A percentile compares a stretch with the other conserved stretches of the same genome.
Conservation (phyloP, 306 rosid genomes). For the Acacia crassicarpa region DNA sequence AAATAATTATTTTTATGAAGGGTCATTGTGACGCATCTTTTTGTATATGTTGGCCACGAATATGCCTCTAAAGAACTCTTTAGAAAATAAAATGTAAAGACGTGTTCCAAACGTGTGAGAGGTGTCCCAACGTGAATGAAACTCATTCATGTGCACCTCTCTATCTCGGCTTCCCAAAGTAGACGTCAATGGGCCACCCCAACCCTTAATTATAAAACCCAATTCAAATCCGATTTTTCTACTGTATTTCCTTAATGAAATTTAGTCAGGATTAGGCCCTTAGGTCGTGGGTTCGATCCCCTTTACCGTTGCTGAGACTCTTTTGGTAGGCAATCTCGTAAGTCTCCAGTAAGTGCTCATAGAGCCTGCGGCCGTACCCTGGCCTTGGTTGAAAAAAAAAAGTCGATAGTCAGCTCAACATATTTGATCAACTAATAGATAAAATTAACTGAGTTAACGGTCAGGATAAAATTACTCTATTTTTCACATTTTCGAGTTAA, state of each 20-base stretch:
- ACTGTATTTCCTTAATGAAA: not conserved
- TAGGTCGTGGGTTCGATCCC: too few relatives aligned
- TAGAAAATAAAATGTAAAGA: not conserved
- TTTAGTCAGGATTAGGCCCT: too few relatives aligned
- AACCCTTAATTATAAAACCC: not conserved
- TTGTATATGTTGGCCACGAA: not conserved
- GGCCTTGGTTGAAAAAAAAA: too few relatives aligned
- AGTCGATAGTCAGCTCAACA: too few relatives aligned
- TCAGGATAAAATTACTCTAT: fast-evolving
- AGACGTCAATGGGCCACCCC: not conserved
- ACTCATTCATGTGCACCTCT: not conserved
- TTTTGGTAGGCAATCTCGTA: too few relatives aligned
- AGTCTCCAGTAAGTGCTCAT: too few relatives aligned
- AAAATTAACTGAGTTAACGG: too few relatives aligned
- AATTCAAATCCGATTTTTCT: not conserved
- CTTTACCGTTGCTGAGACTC: too few relatives aligned
- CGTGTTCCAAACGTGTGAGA: not conserved
- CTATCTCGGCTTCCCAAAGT: not conserved
- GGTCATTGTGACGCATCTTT: not conserved
- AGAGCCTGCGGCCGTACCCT: too few relatives aligned
- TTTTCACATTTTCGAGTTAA: too few relatives aligned
- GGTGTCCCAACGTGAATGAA: not conserved
- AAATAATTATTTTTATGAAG: not conserved
- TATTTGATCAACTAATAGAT: too few relatives aligned
- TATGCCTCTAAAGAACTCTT: not conserved